phyloP scores from a whole-genome alignment of 352 stramenopile species.

The Pythium brassicae region DNA sequence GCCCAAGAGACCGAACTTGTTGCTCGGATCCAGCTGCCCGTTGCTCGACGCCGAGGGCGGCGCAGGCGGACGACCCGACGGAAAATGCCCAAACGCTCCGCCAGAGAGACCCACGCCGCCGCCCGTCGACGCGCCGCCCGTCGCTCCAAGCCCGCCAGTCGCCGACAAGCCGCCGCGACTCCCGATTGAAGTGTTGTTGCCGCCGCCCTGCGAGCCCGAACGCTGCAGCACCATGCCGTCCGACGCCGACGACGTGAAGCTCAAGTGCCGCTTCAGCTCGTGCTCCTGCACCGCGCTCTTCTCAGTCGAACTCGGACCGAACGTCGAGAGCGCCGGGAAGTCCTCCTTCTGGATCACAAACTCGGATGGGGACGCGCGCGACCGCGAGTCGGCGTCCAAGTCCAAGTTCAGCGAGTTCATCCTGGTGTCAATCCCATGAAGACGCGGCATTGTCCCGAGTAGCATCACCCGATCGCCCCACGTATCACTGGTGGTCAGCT shows the following conservation, averaged over 20 bases:
- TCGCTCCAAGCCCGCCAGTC: constrained; percentile 4
- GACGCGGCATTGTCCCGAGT: no score
- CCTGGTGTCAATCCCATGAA: constrained; percentile 23
- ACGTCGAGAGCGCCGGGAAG: constrained; percentile 77
- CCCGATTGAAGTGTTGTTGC: constrained; percentile 57
- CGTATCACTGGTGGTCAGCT: no score
- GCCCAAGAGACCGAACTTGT: constrained; percentile 74
- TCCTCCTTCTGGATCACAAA: constrained; percentile 88
- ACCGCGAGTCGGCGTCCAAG: constrained; percentile 22
- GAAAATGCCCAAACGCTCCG: constrained; percentile 56
- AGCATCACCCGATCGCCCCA: no score
- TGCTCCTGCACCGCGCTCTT: constrained; percentile 42
- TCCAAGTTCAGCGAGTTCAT: constrained; percentile 62
- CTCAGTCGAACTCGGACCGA: constrained; percentile 37
- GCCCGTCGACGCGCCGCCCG: constrained; percentile 17
- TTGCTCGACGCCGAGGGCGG: constrained; percentile 17
- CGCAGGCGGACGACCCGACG: constrained; percentile 16
- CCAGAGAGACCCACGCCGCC: constrained; percentile 49
- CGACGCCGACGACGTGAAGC: constrained; percentile 62
- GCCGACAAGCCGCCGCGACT: constrained; percentile 21
- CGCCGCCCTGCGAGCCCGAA: constrained; percentile 30
- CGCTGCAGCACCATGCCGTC: constrained; percentile 56
- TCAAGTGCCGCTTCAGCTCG: constrained; percentile 64
- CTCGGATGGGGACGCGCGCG: constrained; percentile 54
- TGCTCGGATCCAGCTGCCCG: constrained; percentile 59